Evolutionary conservation across 2,329 filamentous ascomycete species (phyloP).

Genomic region (Pseudocercospora fijiensis): DNA sequence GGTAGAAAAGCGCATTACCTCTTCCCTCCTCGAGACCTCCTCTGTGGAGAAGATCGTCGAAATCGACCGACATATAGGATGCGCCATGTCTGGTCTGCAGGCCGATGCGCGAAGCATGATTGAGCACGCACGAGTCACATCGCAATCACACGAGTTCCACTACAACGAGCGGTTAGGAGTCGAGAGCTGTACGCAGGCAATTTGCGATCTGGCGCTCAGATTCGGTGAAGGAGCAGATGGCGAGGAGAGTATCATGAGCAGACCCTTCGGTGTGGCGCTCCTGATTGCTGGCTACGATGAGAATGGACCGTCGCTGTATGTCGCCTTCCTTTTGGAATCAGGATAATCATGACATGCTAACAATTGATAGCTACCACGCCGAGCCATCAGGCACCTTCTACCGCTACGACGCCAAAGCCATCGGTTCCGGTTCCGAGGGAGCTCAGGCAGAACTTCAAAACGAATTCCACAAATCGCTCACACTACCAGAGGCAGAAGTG

Average conservation of each 20-base stretch:
- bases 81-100: constrained; percentile 97
- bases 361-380: constrained; percentile 73
- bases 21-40: constrained; percentile 92
- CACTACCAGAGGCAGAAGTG: constrained; percentile 87
- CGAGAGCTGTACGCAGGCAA: constrained; percentile 97
- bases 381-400: constrained; percentile 98
- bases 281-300: constrained; percentile 97
- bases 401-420: constrained; percentile 97
- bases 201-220: constrained; percentile 92
- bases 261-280: constrained; percentile 93
- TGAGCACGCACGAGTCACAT: constrained; percentile 93
- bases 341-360: constrained; percentile 8
- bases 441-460: constrained; percentile 98
- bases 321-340: not conserved
- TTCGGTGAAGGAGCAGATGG: constrained; percentile 84
- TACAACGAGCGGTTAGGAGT: constrained; percentile 93
- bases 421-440: constrained; percentile 94
- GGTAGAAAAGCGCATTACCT: constrained; percentile 98
- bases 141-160: constrained; percentile 96
- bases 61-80: constrained; percentile 97
- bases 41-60: constrained; percentile 99
- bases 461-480: constrained; percentile 97
- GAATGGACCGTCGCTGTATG: constrained; percentile 82
- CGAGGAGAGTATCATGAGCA: constrained; percentile 90
- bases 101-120: constrained; percentile 97